Conservation (phyloP, 2,329 filamentous ascomycete species). For the Colletotrichum australisinense region DNA sequence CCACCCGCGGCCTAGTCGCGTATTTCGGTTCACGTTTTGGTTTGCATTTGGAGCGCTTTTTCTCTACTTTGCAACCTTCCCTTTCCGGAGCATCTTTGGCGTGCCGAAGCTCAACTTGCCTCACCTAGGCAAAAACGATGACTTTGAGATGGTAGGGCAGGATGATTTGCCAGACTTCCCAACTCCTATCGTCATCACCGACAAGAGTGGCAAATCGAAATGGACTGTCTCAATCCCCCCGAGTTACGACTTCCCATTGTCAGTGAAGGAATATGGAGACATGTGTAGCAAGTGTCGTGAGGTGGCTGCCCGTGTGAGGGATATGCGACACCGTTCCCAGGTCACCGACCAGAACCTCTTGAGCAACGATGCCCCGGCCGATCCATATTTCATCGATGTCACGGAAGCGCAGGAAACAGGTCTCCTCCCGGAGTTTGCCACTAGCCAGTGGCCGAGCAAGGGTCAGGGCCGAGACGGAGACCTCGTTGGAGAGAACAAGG, state of each 20-base stretch:
- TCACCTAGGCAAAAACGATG: conserved; percentile 50
- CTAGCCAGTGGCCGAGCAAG: conserved; percentile 34
- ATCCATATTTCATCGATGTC: conserved; percentile 80
- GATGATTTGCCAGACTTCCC: conserved; percentile 77
- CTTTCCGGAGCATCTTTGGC: conserved; percentile 45
- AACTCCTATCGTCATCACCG: conserved; percentile 77
- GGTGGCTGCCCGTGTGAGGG: conserved; percentile 68
- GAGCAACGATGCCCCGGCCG: conserved; percentile 68
- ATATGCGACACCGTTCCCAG: conserved; percentile 57
- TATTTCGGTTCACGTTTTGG: conserved; percentile 68
- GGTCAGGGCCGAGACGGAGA: conserved; percentile 41
- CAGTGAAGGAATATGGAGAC: conserved; percentile 72
- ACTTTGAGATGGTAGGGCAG: conserved; percentile 76
- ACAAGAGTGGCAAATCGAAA: conserved; percentile 71
- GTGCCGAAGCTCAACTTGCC: conserved; percentile 52
- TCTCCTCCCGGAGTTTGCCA: conserved; percentile 61
- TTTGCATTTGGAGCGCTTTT: conserved; percentile 61
- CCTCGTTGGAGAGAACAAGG: conserved; percentile 61
- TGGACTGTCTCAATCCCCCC: conserved; percentile 88
- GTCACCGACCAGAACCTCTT: conserved; percentile 56
- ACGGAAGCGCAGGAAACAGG: conserved; percentile 75
- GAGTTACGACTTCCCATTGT: conserved; percentile 73
- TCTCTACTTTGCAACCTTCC: conserved; percentile 58
- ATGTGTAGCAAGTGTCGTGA: conserved; percentile 77
- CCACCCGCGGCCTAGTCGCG: conserved; percentile 66